Evolutionary conservation across 2,329 filamentous ascomycete genomes (phyloP).

Genomic region (Alternaria dauci): DNA sequence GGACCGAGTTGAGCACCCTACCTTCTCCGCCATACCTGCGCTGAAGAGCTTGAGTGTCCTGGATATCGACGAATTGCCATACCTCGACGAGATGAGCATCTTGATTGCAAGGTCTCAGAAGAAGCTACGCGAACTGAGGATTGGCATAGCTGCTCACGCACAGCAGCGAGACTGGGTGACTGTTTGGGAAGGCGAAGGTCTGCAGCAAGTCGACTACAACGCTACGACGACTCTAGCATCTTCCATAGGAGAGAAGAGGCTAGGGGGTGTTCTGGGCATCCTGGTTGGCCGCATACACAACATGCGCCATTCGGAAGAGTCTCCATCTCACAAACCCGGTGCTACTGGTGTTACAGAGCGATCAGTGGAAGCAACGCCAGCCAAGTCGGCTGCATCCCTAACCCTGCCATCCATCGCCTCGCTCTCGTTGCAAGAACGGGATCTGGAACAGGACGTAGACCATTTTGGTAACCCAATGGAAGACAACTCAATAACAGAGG

Average conservation of each 20-base stretch:
- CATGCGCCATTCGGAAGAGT: slow-evolving; percentile 52
- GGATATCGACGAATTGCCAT: slow-evolving; percentile 83
- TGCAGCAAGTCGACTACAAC: slow-evolving; percentile 70
- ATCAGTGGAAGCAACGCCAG: slow-evolving; percentile 23
- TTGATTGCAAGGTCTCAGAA: slow-evolving; percentile 75
- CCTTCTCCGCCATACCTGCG: slow-evolving; percentile 78
- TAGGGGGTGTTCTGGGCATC: slow-evolving; percentile 74
- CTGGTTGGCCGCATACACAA: slow-evolving; percentile 74
- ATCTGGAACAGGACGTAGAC: slow-evolving; percentile 39
- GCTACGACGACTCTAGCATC: slow-evolving; percentile 62
- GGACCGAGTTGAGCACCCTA: slow-evolving; percentile 76
- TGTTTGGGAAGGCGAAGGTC: slow-evolving; percentile 68
- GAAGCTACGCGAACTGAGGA: slow-evolving; percentile 72
- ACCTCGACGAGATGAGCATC: slow-evolving; percentile 82
- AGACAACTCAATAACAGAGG: slow-evolving; percentile 35
- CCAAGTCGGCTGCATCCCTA: slow-evolving; percentile 28
- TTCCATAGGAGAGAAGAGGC: slow-evolving; percentile 66
- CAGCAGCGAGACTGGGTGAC: slow-evolving; percentile 64
- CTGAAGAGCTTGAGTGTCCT: slow-evolving; percentile 78
- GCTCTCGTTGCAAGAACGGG: slow-evolving; percentile 39
- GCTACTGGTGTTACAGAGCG: slow-evolving; percentile 25
- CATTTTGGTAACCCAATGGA: slow-evolving; percentile 39
- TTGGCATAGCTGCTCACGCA: slow-evolving; percentile 72
- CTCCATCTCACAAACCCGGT: slow-evolving; percentile 16
- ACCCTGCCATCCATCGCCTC: slow-evolving; percentile 29